Evolutionary conservation across 2,329 filamentous ascomycete species (phyloP).

Genomic region (Epichloe gansuensis): DNA sequence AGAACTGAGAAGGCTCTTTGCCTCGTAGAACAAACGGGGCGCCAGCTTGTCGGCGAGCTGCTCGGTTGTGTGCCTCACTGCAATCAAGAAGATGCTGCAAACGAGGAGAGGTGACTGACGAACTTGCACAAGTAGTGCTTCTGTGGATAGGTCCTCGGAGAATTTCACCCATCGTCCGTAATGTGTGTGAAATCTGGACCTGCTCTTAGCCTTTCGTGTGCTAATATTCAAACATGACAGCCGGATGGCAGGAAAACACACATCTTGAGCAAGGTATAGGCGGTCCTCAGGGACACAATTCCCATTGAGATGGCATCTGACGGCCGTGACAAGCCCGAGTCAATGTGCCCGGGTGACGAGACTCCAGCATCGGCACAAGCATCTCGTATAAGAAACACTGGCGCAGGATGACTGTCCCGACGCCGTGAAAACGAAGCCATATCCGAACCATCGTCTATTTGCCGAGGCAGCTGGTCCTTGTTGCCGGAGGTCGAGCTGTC

Average conservation of each 20-base stretch:
- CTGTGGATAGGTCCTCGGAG: conserved; percentile 8
- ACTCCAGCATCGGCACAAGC: conserved; percentile 15
- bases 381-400: conserved; percentile 17
- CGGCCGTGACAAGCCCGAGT: background rate
- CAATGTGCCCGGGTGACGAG: conserved; percentile 8
- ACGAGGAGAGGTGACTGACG: conserved; percentile 12
- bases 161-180: conserved; percentile 18
- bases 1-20: conserved; percentile 9
- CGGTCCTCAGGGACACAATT: conserved; percentile 9
- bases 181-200: conserved; percentile 13
- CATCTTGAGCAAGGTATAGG: conserved; percentile 12
- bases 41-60: conserved; percentile 13
- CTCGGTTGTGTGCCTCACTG: conserved; percentile 14
- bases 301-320: conserved; percentile 13
- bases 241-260: conserved; percentile 4
- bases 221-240: background rate
- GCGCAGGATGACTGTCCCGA: conserved; percentile 8
- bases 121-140: conserved; percentile 5
- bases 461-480: background rate
- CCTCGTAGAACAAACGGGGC: conserved; percentile 13
- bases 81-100: conserved; percentile 15
- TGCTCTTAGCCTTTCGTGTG: conserved; percentile 1
- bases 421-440: background rate
- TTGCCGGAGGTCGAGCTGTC: background rate
- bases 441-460: background rate